Base-by-base conservation (phyloP, 257 asterid genomes). In the Cynanchum wilfordii region DNA sequence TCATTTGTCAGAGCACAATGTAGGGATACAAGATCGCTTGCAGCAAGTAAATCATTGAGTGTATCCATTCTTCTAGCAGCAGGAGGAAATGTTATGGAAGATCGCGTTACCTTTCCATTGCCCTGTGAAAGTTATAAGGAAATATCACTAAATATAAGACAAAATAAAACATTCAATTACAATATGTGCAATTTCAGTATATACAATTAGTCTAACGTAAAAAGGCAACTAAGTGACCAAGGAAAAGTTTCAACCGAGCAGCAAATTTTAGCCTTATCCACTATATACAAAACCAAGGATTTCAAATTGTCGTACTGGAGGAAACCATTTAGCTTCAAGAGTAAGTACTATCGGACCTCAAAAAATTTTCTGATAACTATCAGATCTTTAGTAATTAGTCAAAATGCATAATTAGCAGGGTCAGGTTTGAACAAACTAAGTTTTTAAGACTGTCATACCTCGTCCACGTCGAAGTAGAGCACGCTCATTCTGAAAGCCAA, bases 11-110 rank as follows among this genome's bases (percentile, higher is more conserved):
- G 83, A 56, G 97, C 88, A 85, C 99, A 95, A 77, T 95, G 99
- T 76, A 95, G 79, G 3, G 99, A 92, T 78, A 95, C 79, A 54
- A 95, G 88, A 79, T 95, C 98, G 77, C 99, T 95, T 63, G 99
- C 99, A 74, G 99, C 99, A 74, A 95, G 96, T 79, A 95, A 88
- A 77, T 95, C 99, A 73, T 95, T 89, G 40, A 95, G 96, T 5
- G 99, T 95, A 75, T 95, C 99, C 99, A 95, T 95, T 87, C 89
- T 88, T 82, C 99, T 85, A 36, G 99, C 99, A 73, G 96, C 96
- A 69, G 98, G 73, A 44, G 99, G 99, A 76, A 92, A 95, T 64
- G 82, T 79, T 47, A 82, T 72, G 65, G 98, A 84, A 56, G 92
- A 73, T 82, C 88, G 84, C 68, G 85, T 87, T 68, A 85, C 57